A percentile compares a stretch with the other conserved stretches of the same genome.
Conservation (phyloP, 352 stramenopile species). For the Phytophthora litchii region DNA sequence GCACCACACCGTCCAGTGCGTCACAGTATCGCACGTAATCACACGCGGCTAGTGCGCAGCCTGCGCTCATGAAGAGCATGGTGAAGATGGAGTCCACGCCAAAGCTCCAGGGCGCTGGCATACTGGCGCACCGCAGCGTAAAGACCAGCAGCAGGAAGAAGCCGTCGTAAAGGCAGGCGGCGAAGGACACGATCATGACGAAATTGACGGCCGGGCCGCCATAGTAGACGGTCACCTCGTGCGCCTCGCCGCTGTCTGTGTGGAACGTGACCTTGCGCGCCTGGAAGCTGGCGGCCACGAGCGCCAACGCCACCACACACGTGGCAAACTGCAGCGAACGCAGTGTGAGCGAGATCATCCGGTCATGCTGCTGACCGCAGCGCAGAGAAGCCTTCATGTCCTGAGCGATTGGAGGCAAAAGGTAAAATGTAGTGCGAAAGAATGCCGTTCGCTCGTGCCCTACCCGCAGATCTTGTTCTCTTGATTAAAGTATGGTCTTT, state of each 20-base stretch:
- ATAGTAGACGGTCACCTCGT: conserved; percentile 59
- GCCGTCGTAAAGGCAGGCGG: conserved; percentile 52
- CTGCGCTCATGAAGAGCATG: conserved; percentile 71
- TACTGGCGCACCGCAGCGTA: conserved; percentile 28
- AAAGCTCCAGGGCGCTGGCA: conserved; percentile 55
- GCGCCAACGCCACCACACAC: conserved; percentile 50
- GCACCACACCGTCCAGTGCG: conserved; percentile 41
- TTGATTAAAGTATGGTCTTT: too few species aligned
- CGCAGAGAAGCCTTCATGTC: conserved; percentile 20
- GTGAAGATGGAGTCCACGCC: conserved; percentile 65
- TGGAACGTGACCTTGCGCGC: conserved; percentile 31
- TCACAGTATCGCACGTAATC: conserved; percentile 77
- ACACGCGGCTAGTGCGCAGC: conserved; percentile 59
- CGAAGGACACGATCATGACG: conserved; percentile 66
- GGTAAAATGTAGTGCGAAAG: conserved; percentile 9
- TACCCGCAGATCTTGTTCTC: neutral
- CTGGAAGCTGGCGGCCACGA: conserved; percentile 58
- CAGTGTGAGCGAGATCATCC: conserved; percentile 51
- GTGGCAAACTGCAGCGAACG: conserved; percentile 58
- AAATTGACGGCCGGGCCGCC: conserved; percentile 67
- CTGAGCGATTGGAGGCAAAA: conserved; percentile 5
- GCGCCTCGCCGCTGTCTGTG: conserved; percentile 6
- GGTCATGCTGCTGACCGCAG: conserved; percentile 45
- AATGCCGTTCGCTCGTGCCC: neutral
- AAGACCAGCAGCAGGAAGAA: conserved; percentile 61